phyloP scores from a whole-genome alignment of 106 monocot species.

The Phalaenopsis equestris region DNA sequence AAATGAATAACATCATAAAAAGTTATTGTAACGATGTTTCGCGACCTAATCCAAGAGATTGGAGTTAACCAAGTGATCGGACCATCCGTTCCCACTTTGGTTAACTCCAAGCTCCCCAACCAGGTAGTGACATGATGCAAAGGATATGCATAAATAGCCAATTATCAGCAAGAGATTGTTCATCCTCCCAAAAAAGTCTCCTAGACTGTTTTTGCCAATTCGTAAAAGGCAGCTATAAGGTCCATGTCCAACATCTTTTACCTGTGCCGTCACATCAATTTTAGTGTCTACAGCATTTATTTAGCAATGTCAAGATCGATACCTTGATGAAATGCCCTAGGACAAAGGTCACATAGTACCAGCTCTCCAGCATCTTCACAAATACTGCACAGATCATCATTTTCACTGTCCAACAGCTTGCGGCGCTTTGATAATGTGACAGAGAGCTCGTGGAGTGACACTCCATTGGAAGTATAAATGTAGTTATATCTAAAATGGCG shows the following conservation, averaged over 20 bases:
- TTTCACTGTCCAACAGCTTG: slow-evolving; percentile 51
- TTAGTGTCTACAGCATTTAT: background rate
- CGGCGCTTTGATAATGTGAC: slow-evolving; percentile 69
- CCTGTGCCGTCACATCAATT: background rate
- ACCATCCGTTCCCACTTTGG: too few species aligned
- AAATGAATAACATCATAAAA: background rate
- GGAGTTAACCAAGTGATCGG: too few species aligned
- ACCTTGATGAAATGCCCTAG: slow-evolving; percentile 94
- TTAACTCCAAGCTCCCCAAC: too few species aligned
- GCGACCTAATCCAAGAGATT: too few species aligned
- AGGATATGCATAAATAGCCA: background rate
- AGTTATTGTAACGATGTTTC: too few species aligned
- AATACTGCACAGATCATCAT: slow-evolving; percentile 88
- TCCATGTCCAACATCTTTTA: background rate
- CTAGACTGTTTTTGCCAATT: background rate
- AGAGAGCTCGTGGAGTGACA: slow-evolving; percentile 92
- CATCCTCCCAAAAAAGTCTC: background rate
- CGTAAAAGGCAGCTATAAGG: background rate
- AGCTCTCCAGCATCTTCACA: slow-evolving; percentile 91
- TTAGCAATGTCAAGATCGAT: background rate
- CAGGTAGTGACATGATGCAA: background rate
- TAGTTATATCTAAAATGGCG: slow-evolving; percentile 62
- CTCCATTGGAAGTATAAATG: slow-evolving; percentile 97
- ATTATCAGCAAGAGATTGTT: background rate
- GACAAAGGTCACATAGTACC: slow-evolving; percentile 88